Percentiles rank a stretch among this genome's conserved stretches.
These are phyloP conservation scores for Pseudisothecium myosuroides DNA, from an alignment of 225 moss, liverwort and hornwort species.

Conservation along the genomic window DNA sequence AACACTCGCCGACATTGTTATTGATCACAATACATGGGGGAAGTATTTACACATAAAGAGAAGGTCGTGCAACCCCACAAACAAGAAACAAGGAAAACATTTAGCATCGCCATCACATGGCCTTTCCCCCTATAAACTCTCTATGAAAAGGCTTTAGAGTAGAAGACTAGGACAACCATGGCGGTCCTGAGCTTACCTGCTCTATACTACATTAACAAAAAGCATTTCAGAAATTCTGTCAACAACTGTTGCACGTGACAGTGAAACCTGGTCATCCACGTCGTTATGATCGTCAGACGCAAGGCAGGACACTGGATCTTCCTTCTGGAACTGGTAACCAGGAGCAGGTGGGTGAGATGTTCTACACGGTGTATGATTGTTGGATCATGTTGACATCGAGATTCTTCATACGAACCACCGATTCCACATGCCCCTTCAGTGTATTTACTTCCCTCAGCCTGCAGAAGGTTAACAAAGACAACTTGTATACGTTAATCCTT, in stretches of 20 bases:
- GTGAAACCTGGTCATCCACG: not conserved
- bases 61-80: not conserved
- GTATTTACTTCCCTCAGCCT: conserved; percentile 76
- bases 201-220: not conserved
- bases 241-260: not conserved
- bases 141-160: not conserved
- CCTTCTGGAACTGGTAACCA: not conserved
- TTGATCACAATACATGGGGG: not conserved
- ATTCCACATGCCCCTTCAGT: conserved; percentile 82
- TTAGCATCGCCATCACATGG: conserved; percentile 6
- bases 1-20: not conserved
- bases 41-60: not conserved
- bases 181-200: not conserved
- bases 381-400: conserved; percentile 82
- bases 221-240: not conserved
- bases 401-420: conserved; percentile 79
- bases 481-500: not conserved
- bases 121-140: not conserved
- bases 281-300: not conserved
- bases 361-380: conserved; percentile 70
- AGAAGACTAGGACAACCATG: conserved; percentile 1
- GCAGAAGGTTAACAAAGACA: not conserved
- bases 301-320: not conserved
- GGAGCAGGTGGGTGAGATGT: not conserved
- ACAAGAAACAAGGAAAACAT: not conserved